Base-by-base conservation (phyloP, 108 stramenopile genomes). In the Schizochytrium sp. region DNA sequence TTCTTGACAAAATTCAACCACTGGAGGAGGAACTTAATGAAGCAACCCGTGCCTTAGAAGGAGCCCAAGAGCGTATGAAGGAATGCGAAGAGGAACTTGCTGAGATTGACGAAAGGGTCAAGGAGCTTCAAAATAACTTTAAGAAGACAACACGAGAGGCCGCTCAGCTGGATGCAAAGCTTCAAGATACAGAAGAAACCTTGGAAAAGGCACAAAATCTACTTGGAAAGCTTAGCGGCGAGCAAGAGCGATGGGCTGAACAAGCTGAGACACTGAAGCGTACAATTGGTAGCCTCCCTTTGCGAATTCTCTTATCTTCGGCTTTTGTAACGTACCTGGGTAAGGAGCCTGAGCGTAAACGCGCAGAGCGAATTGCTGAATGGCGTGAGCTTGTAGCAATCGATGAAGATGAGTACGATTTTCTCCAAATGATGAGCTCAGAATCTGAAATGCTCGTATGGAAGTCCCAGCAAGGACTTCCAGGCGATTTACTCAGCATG, bases 1-100 rank as follows among this genome's bases (percentile, higher is more conserved):
- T 94, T 12, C 90, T 95, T 44, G 93, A 94, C 61, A 93, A 92
- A 55, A 93, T 95, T 45, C 89, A 89, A 60, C 94, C 94, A 0
- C 72, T 95, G 59, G 91, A 94, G 87, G 92, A 57, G 19, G 93
- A 94, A 58, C 72, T 94, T 17, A 10, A 57, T 3, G 90, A 91
- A 56, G 94, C 94, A 12, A 89, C 91, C 28, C 57, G 41, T 3
- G 90, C 87, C 0, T 73, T 95, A 19, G 89, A 93, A 40, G 89
- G 72, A 58, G 90, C 92, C 4, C 89, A 91, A 42, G 3, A 59
- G 12, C 89, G 92, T 15, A 87, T 95, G 58, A 72, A 89, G 1
- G 46, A 57, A 10, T 94, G 93, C 45, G 91, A 95, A 61, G 93
- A 91, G 3, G 94, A 95, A 91, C 89, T 95, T 0, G 57, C 59